Evolutionary conservation across 2,329 filamentous ascomycete species (phyloP).

Genomic region (Aspergillus carbonarius): DNA sequence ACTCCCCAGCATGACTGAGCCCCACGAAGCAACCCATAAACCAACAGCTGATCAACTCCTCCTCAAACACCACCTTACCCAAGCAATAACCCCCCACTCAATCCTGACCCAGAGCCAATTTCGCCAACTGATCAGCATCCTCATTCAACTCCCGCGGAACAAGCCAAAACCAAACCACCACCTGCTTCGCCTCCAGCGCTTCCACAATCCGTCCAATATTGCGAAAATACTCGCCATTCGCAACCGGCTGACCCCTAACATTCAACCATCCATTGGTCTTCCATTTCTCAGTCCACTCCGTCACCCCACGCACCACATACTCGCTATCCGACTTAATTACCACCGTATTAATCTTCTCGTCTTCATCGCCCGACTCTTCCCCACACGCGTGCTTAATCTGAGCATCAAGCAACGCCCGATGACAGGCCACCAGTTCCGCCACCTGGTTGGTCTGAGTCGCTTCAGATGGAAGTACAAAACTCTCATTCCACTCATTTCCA

Average conservation of each 20-base stretch:
- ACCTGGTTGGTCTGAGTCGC: constrained; percentile 2
- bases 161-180: neutral
- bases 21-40: neutral
- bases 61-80: neutral
- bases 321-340: neutral
- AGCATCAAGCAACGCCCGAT: neutral
- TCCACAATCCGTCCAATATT: neutral
- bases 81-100: neutral
- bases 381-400: neutral
- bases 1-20: neutral
- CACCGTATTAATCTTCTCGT: rapidly evolving
- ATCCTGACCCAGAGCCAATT: neutral
- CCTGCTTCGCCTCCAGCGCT: neutral
- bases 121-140: neutral
- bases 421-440: neutral
- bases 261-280: neutral
- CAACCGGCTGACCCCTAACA: neutral
- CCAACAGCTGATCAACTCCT: neutral
- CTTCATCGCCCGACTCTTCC: neutral
- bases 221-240: neutral
- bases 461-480: rapidly evolving
- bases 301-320: neutral
- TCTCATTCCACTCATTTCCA: neutral
- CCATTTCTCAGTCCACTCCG: neutral
- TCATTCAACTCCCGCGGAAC: neutral